A percentile compares a stretch with the other conserved stretches of the same genome.
Conservation (phyloP, 163 green algal species). For the Scenedesmus sp. region DNA sequence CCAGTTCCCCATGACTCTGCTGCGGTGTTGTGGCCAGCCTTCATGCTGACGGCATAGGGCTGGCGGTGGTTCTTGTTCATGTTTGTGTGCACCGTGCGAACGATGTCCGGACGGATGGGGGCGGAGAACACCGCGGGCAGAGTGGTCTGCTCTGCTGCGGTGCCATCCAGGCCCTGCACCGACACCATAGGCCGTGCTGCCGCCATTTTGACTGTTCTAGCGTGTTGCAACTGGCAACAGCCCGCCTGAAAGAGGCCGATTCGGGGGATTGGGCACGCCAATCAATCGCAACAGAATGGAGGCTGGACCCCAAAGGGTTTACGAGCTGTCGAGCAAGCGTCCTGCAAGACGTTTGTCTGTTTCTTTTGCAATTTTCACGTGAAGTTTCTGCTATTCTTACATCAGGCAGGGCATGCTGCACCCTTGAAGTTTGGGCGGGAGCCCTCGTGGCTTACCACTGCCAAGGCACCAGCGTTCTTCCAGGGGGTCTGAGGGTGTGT, state of each 20-base stretch:
- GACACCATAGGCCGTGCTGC: constrained; percentile 91
- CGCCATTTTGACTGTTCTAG: constrained; percentile 58
- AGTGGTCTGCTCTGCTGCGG: constrained; percentile 77
- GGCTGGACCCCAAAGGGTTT: constrained; percentile 13
- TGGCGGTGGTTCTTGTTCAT: constrained; percentile 97
- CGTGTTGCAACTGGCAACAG: background rate
- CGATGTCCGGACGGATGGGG: constrained; percentile 96
- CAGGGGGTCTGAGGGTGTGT: no score
- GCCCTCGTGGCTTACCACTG: no score
- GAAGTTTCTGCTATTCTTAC: no score
- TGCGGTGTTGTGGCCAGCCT: constrained; percentile 97
- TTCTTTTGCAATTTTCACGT: background rate
- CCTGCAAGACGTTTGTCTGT: background rate
- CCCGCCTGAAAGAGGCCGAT: constrained; percentile 19
- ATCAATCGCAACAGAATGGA: background rate
- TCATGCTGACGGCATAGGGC: constrained; percentile 94
- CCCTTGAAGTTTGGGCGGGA: no score
- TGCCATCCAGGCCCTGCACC: constrained; percentile 86
- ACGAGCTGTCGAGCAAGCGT: background rate
- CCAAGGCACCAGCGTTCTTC: no score
- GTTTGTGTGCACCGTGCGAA: constrained; percentile 94
- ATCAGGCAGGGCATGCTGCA: no score
- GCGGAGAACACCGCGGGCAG: constrained; percentile 96
- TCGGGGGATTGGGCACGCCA: background rate
- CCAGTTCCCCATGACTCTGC: constrained; percentile 99